Percentiles rank a stretch among this genome's conserved stretches.
These are phyloP conservation scores for Aspergillus ustus DNA, from an alignment of 2,329 filamentous ascomycete genomes.

Conservation along the genomic window DNA sequence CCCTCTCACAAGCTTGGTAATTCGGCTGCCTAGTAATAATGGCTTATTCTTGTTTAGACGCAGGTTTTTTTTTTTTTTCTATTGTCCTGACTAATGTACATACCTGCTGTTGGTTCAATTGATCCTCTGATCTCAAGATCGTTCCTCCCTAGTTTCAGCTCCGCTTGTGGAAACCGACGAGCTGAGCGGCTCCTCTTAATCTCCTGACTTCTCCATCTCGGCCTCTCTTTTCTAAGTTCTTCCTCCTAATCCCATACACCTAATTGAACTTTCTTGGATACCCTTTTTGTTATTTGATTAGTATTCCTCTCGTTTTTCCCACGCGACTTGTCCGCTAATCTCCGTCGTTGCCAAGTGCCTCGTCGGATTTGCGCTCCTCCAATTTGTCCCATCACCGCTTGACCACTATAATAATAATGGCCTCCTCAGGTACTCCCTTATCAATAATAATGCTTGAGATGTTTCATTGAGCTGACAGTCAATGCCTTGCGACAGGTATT, in stretches of 20 bases:
- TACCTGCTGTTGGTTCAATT: background rate
- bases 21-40: background rate
- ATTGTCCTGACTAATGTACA: background rate
- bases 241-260: background rate
- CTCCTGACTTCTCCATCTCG: background rate
- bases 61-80: background rate
- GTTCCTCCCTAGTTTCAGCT: constrained; percentile 1
- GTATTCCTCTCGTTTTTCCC: background rate
- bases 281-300: constrained; percentile 4
- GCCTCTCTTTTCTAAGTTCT: background rate
- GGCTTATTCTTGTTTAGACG: background rate
- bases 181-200: constrained; percentile 3
- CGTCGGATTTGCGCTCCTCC: constrained; percentile 9
- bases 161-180: constrained; percentile 5
- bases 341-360: background rate
- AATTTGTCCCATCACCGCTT: background rate
- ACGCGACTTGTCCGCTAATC: background rate
- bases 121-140: background rate
- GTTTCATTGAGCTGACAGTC: background rate
- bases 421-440: constrained; percentile 8
- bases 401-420: constrained; percentile 9
- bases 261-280: constrained; percentile 7
- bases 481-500: constrained; percentile 20
- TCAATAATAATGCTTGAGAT: background rate
- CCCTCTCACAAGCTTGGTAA: background rate